Percentiles rank a stretch among this genome's conserved stretches.
These are phyloP conservation scores for Wickerhamomyces chambardii DNA, from an alignment of 805 yeast genomes.

Conservation along the genomic window DNA sequence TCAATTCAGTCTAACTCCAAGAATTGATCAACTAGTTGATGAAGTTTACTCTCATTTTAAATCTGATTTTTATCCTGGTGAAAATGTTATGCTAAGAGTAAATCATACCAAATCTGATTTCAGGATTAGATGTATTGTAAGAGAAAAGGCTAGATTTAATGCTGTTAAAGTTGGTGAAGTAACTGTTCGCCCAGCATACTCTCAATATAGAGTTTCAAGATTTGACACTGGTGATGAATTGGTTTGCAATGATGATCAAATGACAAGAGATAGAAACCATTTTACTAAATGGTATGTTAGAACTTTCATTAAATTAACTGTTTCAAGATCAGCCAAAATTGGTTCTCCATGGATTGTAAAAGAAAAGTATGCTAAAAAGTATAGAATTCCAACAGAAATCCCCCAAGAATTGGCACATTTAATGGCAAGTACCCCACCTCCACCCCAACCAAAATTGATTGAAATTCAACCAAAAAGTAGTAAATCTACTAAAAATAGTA, in stretches of 20 bases:
- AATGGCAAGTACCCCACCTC: neutral
- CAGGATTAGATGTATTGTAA: constrained; percentile 39
- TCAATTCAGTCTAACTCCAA: constrained; percentile 72
- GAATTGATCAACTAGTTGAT: constrained; percentile 85
- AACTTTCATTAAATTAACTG: constrained; percentile 74
- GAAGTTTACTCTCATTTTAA: constrained; percentile 72
- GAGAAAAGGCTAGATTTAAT: constrained; percentile 81
- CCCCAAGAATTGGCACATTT: constrained; percentile 40
- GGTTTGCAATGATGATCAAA: constrained; percentile 63
- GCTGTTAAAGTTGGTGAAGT: constrained; percentile 27
- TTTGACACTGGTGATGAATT: constrained; percentile 43
- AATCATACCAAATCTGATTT: constrained; percentile 18
- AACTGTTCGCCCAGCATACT: constrained; percentile 38
- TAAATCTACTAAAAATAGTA: no score
- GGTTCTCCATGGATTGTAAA: constrained; percentile 98
- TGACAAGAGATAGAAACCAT: constrained; percentile 74
- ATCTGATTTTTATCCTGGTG: constrained; percentile 88
- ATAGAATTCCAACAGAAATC: constrained; percentile 52
- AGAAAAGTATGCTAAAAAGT: constrained; percentile 61
- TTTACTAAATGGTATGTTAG: constrained; percentile 88
- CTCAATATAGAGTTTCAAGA: constrained; percentile 66
- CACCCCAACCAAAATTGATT: neutral
- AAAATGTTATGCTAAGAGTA: constrained; percentile 53
- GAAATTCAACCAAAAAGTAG: constrained; percentile 8
- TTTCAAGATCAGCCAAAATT: constrained; percentile 57